Percentiles rank a stretch among this genome's conserved stretches.
Conservation (phyloP, 495 filamentous ascomycete genomes). For the Podospora fimiseda region DNA sequence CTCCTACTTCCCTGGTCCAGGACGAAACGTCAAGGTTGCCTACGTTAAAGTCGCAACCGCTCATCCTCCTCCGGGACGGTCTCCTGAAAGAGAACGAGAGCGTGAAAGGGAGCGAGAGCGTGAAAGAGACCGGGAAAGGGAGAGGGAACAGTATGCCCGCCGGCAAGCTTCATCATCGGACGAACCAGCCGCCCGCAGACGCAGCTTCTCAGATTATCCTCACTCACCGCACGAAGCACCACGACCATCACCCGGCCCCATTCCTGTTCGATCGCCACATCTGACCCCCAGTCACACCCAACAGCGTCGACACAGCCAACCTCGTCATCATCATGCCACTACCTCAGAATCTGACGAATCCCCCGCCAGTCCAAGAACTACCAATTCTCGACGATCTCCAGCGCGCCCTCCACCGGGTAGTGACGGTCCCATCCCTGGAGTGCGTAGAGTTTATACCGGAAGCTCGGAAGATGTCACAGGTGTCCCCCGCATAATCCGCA, state of each 20-base stretch:
- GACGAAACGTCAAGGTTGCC: constrained; percentile 12
- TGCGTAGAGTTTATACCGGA: constrained; percentile 18
- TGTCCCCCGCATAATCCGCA: constrained; percentile 12
- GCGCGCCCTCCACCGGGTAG: constrained; percentile 15
- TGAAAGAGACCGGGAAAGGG: constrained; percentile 1
- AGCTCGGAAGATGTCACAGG: constrained; percentile 10
- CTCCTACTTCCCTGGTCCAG: constrained; percentile 18
- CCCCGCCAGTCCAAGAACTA: constrained; percentile 13
- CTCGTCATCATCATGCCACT: constrained; percentile 18
- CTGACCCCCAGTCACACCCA: constrained; percentile 12
- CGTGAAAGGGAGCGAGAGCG: constrained; percentile 1
- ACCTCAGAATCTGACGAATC: constrained; percentile 19
- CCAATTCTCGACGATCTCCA: constrained; percentile 1
- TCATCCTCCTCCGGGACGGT: constrained; percentile 8
- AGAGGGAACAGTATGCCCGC: constrained; percentile 20
- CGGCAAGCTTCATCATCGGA: constrained; percentile 22
- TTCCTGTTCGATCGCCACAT: constrained; percentile 16
- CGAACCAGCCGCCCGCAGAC: constrained; percentile 20
- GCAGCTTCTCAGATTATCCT: constrained; percentile 23
- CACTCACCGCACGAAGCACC: constrained; percentile 16
- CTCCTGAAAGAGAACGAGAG: constrained; percentile 20
- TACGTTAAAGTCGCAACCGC: constrained; percentile 19
- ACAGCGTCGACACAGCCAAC: constrained; percentile 25
- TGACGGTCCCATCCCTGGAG: constrained; percentile 17
- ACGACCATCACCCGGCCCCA: constrained; percentile 2